These are phyloP conservation scores for Coniophora puteana DNA, from an alignment of 1,284 basidiomycete species.

Conservation along the genomic window DNA sequence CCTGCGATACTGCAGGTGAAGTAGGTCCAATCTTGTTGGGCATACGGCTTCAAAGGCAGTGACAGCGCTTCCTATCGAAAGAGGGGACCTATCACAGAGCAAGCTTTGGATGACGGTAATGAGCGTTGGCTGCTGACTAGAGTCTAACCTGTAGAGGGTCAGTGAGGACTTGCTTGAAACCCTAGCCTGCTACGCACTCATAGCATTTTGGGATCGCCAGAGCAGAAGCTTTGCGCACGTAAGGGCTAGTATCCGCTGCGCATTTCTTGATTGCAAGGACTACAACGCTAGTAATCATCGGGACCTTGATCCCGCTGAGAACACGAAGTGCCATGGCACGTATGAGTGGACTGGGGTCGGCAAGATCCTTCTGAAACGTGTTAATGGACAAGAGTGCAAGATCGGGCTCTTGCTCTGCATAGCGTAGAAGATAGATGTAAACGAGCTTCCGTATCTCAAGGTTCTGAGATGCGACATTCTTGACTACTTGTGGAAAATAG, in stretches of 20 bases:
- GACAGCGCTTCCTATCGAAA: slow-evolving; percentile 85
- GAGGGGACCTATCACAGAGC: slow-evolving; percentile 80
- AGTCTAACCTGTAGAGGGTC: slow-evolving; percentile 59
- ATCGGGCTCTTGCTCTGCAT: slow-evolving; percentile 91
- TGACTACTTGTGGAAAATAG: slow-evolving; percentile 93
- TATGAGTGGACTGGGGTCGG: slow-evolving; percentile 89
- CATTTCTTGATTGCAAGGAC: slow-evolving; percentile 90
- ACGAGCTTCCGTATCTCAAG: slow-evolving; percentile 96
- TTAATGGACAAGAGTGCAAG: slow-evolving; percentile 96
- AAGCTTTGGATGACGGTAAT: slow-evolving; percentile 74
- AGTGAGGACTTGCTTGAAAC: neutral
- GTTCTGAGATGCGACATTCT: slow-evolving; percentile 87
- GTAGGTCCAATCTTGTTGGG: slow-evolving; percentile 78
- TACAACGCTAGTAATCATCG: slow-evolving; percentile 84
- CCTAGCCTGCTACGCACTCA: slow-evolving; percentile 49
- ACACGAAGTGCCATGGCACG: slow-evolving; percentile 94
- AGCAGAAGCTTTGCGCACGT: slow-evolving; percentile 90
- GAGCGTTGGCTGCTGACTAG: slow-evolving; percentile 66
- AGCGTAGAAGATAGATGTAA: slow-evolving; percentile 94
- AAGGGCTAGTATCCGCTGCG: slow-evolving; percentile 86
- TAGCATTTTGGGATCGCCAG: slow-evolving; percentile 86
- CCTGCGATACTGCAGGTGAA: slow-evolving; percentile 87
- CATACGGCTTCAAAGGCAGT: slow-evolving; percentile 84
- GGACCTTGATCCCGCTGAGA: slow-evolving; percentile 86
- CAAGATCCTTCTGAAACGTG: slow-evolving; percentile 96